Conservation (phyloP, 108 stramenopile species). For the Nitzschia inconspicua region DNA sequence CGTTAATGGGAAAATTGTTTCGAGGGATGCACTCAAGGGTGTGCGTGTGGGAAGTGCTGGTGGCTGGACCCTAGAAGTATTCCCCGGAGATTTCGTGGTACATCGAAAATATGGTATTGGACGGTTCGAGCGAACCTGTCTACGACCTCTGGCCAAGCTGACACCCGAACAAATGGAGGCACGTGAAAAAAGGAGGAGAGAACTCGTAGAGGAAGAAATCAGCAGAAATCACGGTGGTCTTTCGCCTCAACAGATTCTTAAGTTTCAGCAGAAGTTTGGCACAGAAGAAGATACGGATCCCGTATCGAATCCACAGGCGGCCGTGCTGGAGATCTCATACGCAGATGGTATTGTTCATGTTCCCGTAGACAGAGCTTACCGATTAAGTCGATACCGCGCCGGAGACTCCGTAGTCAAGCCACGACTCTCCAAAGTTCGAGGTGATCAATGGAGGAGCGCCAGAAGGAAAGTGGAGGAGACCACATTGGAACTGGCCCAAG, state of each 20-base stretch:
- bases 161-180: conserved; percentile 50
- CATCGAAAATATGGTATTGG: conserved; percentile 85
- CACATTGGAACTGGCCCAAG: conserved; percentile 77
- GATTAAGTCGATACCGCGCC: conserved; percentile 73
- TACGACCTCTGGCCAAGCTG: conserved; percentile 59
- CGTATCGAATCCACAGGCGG: conserved; percentile 68
- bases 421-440: conserved; percentile 60
- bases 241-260: conserved; percentile 48
- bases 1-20: conserved; percentile 50
- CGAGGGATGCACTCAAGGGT: conserved; percentile 56
- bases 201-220: conserved; percentile 49
- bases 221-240: conserved; percentile 29
- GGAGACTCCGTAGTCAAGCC: conserved; percentile 77
- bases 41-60: conserved; percentile 74
- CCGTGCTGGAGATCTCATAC: conserved; percentile 74
- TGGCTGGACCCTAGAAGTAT: conserved; percentile 77
- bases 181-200: conserved; percentile 43
- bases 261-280: conserved; percentile 54
- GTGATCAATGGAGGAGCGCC: conserved; percentile 78
- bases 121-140: conserved; percentile 64
- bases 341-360: conserved; percentile 75
- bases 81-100: conserved; percentile 84
- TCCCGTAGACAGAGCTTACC: conserved; percentile 79
- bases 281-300: conserved; percentile 70
- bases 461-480: conserved; percentile 66